Conservation (phyloP, 768 basidiomycete species). For the Lentinula detonsa region DNA sequence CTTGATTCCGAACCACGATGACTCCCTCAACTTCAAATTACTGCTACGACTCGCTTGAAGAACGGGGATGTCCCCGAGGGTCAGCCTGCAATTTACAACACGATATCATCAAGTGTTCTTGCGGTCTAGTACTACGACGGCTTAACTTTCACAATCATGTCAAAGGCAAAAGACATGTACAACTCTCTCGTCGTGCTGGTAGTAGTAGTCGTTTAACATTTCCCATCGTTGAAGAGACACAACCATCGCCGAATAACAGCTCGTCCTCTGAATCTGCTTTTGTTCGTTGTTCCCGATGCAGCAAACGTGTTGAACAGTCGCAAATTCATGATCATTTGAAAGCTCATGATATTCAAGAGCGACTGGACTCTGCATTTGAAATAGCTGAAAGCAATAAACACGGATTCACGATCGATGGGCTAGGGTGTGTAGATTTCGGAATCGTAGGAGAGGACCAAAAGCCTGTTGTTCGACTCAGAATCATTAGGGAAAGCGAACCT, state of each 20-base stretch:
- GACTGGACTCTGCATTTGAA: conserved; percentile 27
- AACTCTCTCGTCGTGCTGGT: neutral
- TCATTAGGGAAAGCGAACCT: conserved; percentile 2
- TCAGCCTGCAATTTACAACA: conserved; percentile 24
- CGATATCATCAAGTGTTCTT: conserved; percentile 29
- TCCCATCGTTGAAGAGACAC: neutral
- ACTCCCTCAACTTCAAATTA: conserved; percentile 12
- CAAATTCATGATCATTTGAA: conserved; percentile 23
- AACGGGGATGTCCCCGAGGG: conserved; percentile 21
- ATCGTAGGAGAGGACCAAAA: conserved; percentile 19
- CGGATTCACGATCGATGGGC: conserved; percentile 36
- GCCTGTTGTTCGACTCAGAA: conserved; percentile 10
- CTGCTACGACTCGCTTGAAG: conserved; percentile 19
- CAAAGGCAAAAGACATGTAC: conserved; percentile 22
- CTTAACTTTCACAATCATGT: conserved; percentile 17
- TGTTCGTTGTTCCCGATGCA: conserved; percentile 3
- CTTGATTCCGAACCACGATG: conserved; percentile 1
- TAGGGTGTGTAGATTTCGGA: conserved; percentile 37
- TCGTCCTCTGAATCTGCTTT: neutral
- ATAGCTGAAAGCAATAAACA: conserved; percentile 42
- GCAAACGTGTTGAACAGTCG: conserved; percentile 14
- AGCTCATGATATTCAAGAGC: conserved; percentile 22
- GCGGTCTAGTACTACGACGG: conserved; percentile 23
- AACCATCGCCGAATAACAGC: neutral
- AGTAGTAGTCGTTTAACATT: neutral